phyloP scores from a whole-genome alignment of 176 grass and related monocot genomes.

The Aegilops tauschii region DNA sequence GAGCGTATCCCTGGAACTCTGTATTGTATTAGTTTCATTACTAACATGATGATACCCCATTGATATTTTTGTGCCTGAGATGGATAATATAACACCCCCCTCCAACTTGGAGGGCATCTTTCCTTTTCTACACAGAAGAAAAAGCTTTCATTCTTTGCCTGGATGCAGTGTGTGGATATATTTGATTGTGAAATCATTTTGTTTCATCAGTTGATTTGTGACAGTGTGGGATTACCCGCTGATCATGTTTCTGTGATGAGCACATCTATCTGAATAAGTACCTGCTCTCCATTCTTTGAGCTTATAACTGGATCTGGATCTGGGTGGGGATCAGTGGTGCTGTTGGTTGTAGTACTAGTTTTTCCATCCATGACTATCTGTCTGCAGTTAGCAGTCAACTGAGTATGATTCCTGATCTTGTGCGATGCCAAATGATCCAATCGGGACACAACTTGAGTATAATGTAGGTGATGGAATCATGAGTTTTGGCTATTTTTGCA shows the following conservation, averaged over 20 bases:
- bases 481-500: background rate
- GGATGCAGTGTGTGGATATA: no score
- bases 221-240: no score
- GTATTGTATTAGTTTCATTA: conserved; percentile 44
- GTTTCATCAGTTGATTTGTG: no score
- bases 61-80: conserved; percentile 19
- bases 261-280: no score
- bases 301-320: no score
- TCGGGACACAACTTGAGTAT: background rate
- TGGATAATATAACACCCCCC: conserved; percentile 27
- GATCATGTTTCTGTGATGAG: no score
- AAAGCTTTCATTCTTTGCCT: no score
- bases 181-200: no score
- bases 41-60: conserved; percentile 38
- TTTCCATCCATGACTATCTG: no score
- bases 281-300: background rate
- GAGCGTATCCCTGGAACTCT: conserved; percentile 34
- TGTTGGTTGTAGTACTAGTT: background rate
- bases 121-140: conserved; percentile 1
- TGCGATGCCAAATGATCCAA: background rate
- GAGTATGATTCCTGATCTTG: background rate
- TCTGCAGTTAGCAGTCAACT: background rate
- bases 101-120: background rate
- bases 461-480: background rate
- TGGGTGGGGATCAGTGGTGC: no score